Percentiles rank a stretch among this genome's conserved stretches.
Conservation (phyloP, 805 yeast species). For the Grigorovia transvaalensis region DNA sequence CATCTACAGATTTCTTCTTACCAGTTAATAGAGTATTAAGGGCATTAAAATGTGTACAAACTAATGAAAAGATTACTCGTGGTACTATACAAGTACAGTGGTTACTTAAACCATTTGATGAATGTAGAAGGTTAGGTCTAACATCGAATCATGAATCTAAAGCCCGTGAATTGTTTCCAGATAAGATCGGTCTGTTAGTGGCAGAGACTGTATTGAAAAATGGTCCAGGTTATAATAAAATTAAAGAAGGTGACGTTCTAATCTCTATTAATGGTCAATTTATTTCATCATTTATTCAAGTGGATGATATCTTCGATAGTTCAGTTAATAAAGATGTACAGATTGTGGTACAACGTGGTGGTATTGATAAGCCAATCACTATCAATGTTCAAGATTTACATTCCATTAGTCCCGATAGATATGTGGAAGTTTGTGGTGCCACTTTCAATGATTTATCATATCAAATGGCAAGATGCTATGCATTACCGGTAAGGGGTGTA, state of each 20-base stretch:
- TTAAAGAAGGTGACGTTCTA: conserved; percentile 80
- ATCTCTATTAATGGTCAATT: conserved; percentile 57
- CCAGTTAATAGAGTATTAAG: conserved; percentile 78
- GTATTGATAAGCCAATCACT: conserved; percentile 39
- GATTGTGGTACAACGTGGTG: conserved; percentile 64
- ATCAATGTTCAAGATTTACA: conserved; percentile 68
- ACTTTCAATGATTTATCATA: conserved; percentile 77
- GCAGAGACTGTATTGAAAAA: conserved; percentile 73
- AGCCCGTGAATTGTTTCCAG: conserved; percentile 63
- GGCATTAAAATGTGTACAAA: conserved; percentile 67
- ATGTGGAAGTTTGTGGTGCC: conserved; percentile 77
- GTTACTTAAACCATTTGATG: conserved; percentile 79
- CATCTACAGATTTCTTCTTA: conserved; percentile 85
- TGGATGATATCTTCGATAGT: conserved; percentile 75
- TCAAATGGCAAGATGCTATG: conserved; percentile 77
- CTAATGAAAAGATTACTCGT: conserved; percentile 51
- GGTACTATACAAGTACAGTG: conserved; percentile 92
- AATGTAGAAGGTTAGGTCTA: conserved; percentile 79
- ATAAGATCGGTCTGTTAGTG: conserved; percentile 68
- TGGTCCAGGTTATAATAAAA: conserved; percentile 67
- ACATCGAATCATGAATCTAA: conserved; percentile 59
- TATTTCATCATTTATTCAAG: conserved; percentile 61
- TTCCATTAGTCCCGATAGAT: conserved; percentile 70
- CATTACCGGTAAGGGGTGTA: conserved; percentile 79
- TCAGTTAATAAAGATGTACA: conserved; percentile 50